Percentiles rank a stretch among this genome's conserved stretches.
phyloP scores from a whole-genome alignment of 345 rosid species.

The Rubroshorea leprosula region DNA sequence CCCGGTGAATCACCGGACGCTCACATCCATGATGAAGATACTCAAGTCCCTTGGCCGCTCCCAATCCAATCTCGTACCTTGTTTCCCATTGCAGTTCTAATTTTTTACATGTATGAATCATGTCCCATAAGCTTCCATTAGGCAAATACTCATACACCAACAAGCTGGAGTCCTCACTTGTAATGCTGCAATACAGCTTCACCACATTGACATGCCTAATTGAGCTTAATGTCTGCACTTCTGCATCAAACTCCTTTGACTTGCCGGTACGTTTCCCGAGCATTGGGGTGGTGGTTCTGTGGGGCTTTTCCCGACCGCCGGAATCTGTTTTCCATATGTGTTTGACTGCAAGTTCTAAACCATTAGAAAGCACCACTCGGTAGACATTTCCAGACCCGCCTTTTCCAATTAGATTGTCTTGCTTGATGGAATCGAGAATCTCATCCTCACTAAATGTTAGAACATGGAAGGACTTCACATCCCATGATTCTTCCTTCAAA shows the following conservation, averaged over 20 bases:
- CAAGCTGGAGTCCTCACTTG: slow-evolving; percentile 85
- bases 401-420: slow-evolving; percentile 79
- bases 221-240: slow-evolving; percentile 83
- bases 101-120: slow-evolving; percentile 55
- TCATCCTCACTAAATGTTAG: slow-evolving; percentile 68
- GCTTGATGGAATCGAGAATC: slow-evolving; percentile 78
- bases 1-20: slow-evolving; percentile 71
- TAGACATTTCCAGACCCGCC: slow-evolving; percentile 92
- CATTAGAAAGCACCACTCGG: slow-evolving; percentile 51
- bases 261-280: slow-evolving; percentile 34
- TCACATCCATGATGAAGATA: slow-evolving; percentile 82
- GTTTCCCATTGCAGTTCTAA: slow-evolving; percentile 76
- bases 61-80: slow-evolving; percentile 73
- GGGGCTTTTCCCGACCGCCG: slow-evolving; percentile 24
- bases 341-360: slow-evolving; percentile 81
- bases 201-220: slow-evolving; percentile 93
- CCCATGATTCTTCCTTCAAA: slow-evolving; percentile 73
- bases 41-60: slow-evolving; percentile 84
- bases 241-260: slow-evolving; percentile 70
- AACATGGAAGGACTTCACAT: slow-evolving; percentile 66
- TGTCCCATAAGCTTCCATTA: slow-evolving; percentile 92
- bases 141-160: slow-evolving; percentile 88
- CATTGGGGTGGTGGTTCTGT: slow-evolving; percentile 61
- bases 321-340: slow-evolving; percentile 53
- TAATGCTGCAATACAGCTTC: slow-evolving; percentile 86